Base-by-base conservation (phyloP, 306 rosid genomes). In the Lithocarpus polystachyus region DNA sequence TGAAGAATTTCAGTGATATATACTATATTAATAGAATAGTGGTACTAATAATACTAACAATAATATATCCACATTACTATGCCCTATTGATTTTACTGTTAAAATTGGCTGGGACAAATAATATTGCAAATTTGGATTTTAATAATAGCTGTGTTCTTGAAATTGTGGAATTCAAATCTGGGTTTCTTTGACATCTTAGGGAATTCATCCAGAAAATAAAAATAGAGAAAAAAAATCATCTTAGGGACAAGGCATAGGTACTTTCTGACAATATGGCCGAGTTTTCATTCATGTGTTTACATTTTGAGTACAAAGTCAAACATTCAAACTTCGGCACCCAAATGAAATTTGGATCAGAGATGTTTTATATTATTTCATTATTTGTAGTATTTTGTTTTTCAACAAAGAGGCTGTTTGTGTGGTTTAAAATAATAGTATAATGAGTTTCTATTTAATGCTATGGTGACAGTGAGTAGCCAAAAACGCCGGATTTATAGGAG, bases 401-500 rank as follows among this genome's bases (percentile, higher is more conserved):
- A 48, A 48, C 53, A 48, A 13, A 12, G 15, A 3, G 53, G 17
- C 15, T 48, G 17, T 48, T 3, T 45, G 17, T 11, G 53, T 48
- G 53, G 53, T 48, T 48, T 4, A 48, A 56, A 56, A 10, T 7
- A 22, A 6, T 9, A n/a, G 10, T 56, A 6, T 20, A 56, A 56
- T 26, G 20, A 68, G 69, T 31, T 67, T 55, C 53, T 40, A 35
- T 68, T 45, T 40, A 14, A 23, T 24, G 4, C 3, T 48, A 56
- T 26, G 19, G 59, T 29, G 75, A 55, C 72, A 57, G 68, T 71
- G 73, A 31, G 73, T 13, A 75, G 88, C 18, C 72, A 72, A 82
- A 82, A 82, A 73, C 86, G 86, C 87, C 90, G 87, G 81, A 86
- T 79, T 80, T 75, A 59, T 22, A 77, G 87, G 92, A 56, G 77